Base-by-base conservation (phyloP, 805 yeast genomes). In the Nakazawaea ishiwadae region DNA sequence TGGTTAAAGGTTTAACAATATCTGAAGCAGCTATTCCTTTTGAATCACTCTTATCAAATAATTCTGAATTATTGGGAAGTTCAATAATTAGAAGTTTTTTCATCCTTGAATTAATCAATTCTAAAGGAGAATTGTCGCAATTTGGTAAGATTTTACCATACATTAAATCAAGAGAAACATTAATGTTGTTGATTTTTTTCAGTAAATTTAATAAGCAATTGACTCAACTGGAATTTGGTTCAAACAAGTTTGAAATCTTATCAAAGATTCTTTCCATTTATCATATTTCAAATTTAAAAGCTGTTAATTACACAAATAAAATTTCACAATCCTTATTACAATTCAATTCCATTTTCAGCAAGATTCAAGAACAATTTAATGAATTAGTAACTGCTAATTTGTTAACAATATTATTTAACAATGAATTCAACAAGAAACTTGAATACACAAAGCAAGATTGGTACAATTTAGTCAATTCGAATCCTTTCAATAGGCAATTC, bases 251-350 rank as follows among this genome's bases (percentile, higher is more conserved):
- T 79, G 34, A 58, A 78, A 16, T 59, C 78, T 6, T 40, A 27
- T 19, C 27, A 6, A 71, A 83, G 47, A 57, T 79, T 9, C 62
- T 75, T 12, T 58, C 73, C 3, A 57, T 78, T 4, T 60, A 77
- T 29, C 61, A 69, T 15, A 53, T 71, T 3, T 65, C 70, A 4
- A 80, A 81, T 23, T 50, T 65, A 34, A 67, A 63, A 52, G 77
- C 77, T 20, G 66, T 66, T 30, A 75, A 73, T 37, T 81, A 77
- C 60, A 72, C 73, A 34, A 90, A 90, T 2, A 89, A 88, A 11
- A 67, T 87, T 26, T 84, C 87, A 14, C 75, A 81, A 49, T 72
- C 76, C 29, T 64, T 86, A 27, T 65, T 85, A 37, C 73, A 77
- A 33, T 84, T 82, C 56, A 73, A 89, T 53, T 80, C 88, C 15